Evolutionary conservation across 2,329 filamentous ascomycete genomes (phyloP).

Genomic region (Aspergillus unguis): DNA sequence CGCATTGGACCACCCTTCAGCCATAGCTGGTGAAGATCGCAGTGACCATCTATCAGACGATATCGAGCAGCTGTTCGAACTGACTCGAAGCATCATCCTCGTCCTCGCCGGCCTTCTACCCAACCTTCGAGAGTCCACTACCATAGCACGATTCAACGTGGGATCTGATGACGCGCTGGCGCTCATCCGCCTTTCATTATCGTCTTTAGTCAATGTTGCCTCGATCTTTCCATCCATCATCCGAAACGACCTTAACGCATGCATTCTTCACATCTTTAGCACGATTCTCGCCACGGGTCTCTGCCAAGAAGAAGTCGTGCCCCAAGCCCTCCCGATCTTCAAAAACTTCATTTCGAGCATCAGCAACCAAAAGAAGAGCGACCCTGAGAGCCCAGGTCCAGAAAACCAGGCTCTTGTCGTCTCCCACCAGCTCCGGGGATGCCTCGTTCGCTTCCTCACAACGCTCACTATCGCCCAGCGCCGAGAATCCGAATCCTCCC

Average conservation of each 20-base stretch:
- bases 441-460: constrained; percentile 74
- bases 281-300: constrained; percentile 83
- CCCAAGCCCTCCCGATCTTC: constrained; percentile 84
- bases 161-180: constrained; percentile 77
- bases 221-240: constrained; percentile 96
- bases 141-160: constrained; percentile 68
- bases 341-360: constrained; percentile 84
- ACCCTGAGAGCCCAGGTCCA: constrained; percentile 23
- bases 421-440: constrained; percentile 74
- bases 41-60: constrained; percentile 87
- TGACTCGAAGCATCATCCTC: constrained; percentile 92
- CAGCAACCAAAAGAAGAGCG: constrained; percentile 38
- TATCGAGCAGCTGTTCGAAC: constrained; percentile 94
- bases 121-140: constrained; percentile 57
- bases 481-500: constrained; percentile 63
- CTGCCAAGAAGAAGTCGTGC: constrained; percentile 85
- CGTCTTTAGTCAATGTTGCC: constrained; percentile 88
- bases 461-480: constrained; percentile 56
- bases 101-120: constrained; percentile 85
- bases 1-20: constrained; percentile 87
- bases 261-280: constrained; percentile 93
- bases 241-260: constrained; percentile 91
- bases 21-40: constrained; percentile 63
- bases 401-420: constrained; percentile 43
- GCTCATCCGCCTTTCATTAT: constrained; percentile 74